Evolutionary conservation across 2,329 filamentous ascomycete genomes (phyloP), one percentile per base, ranked within the genome.

Genomic region (Penicillium capsulatum): DNA sequence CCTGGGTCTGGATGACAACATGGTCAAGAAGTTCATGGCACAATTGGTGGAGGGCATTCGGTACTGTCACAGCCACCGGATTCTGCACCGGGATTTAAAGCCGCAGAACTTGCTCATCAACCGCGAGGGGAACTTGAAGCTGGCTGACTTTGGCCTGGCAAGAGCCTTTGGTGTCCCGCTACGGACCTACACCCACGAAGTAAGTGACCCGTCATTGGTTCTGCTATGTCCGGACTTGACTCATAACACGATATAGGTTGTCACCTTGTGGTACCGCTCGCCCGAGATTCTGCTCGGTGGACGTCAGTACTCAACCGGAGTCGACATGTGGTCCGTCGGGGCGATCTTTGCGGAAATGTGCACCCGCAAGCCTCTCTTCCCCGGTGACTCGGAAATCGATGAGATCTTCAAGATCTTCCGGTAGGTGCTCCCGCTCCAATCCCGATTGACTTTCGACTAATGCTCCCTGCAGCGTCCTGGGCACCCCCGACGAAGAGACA

Each of bases 311-410:
- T 92, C 86, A 10, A 95, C 89, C 10, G 89, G 89, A 41, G 88
- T 95, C 29, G 89, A 95, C 60, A 95, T 95, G 86, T 95, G 89
- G 89, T 92, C 86, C 20, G 83, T 90, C 34, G 89, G 89, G 47
- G 92, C 88, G 66, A 95, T 95, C 66, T 94, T 95, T 65, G 89
- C 90, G 7, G 89, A 95, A 68, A 95, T 95, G 90, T 94, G 87
- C 68, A 95, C 89, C 2, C 80, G 87, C 58, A 94, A 94, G 69
- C 88, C 89, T 4, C 74, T 95, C 30, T 95, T 95, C 73, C 88
- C 89, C 9, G 89, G 89, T 42, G 89, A 95, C 63, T 92, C 86
- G 4, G 87, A 94, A 63, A 94, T 94, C 67, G 87, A 94, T 59
- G 87, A 94, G 67, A 94, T 94, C 60, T 94, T 94, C 76, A 92